phyloP scores from a whole-genome alignment of 1,284 basidiomycete genomes.

The Sphaerobolus stellatus region DNA sequence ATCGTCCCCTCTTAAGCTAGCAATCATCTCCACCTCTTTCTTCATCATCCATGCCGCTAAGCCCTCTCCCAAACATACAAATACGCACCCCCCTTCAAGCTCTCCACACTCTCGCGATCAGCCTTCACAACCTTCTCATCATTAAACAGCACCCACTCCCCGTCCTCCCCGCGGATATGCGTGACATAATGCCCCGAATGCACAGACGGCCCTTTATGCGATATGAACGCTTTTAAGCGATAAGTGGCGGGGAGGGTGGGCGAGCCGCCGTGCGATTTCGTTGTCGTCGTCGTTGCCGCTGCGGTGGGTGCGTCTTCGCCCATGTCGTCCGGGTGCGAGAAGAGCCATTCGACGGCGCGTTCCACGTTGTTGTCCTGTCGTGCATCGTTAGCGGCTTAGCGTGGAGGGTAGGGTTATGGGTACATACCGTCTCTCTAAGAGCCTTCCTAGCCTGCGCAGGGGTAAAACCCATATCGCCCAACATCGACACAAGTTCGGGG shows the following conservation, averaged over 20 bases:
- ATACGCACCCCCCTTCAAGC: slow-evolving; percentile 81
- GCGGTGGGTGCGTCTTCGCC: slow-evolving; percentile 51
- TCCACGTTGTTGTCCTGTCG: slow-evolving; percentile 76
- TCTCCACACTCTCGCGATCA: slow-evolving; percentile 69
- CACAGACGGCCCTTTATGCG: slow-evolving; percentile 94
- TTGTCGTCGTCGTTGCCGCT: slow-evolving; percentile 12
- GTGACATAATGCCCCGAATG: slow-evolving; percentile 95
- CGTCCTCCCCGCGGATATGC: slow-evolving; percentile 57
- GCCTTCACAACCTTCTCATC: slow-evolving; percentile 95
- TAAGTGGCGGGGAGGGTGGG: slow-evolving; percentile 72
- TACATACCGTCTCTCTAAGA: slow-evolving; percentile 76
- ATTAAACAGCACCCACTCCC: slow-evolving; percentile 88
- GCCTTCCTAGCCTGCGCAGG: slow-evolving; percentile 84
- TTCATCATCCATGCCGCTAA: slow-evolving; percentile 21
- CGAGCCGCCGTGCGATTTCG: slow-evolving; percentile 45
- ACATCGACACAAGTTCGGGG: slow-evolving; percentile 65
- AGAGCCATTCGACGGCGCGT: slow-evolving; percentile 95
- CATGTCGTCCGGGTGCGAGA: slow-evolving; percentile 87
- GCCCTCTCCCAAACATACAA: slow-evolving; percentile 83
- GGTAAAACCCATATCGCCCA: slow-evolving; percentile 95
- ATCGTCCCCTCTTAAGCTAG: too few relatives aligned
- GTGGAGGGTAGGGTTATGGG: not conserved
- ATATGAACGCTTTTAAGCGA: slow-evolving; percentile 88
- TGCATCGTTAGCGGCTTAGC: too few relatives aligned
- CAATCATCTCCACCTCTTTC: too few relatives aligned